Percentiles rank a stretch among this genome's conserved stretches.
Evolutionary conservation across 1,139 yeast genomes (phyloP).

Genomic region (Hemisphaericaspora xylofermentans): DNA sequence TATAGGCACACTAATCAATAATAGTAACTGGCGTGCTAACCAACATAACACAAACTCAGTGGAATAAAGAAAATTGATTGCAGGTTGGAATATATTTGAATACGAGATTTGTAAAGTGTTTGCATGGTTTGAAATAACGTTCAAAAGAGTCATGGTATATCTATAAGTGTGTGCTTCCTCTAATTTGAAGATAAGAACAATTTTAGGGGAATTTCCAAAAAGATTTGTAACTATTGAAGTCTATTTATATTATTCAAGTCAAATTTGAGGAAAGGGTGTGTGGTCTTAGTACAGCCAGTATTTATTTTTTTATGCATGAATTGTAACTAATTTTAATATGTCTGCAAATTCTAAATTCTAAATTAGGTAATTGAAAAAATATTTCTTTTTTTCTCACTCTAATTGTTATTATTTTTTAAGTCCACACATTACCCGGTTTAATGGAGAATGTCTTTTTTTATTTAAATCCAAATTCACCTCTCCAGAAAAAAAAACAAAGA

Average conservation of each 20-base stretch:
- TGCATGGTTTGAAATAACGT: slow-evolving; percentile 2
- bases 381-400: not conserved
- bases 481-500: not conserved
- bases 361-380: not conserved
- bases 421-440: not conserved
- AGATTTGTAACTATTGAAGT: not conserved
- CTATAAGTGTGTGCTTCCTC: too few species aligned
- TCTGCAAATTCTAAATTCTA: too few species aligned
- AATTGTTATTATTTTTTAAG: not conserved
- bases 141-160: slow-evolving; percentile 3
- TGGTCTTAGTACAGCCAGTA: not conserved
- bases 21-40: not conserved
- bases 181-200: not conserved
- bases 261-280: not conserved
- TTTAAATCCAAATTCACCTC: not conserved
- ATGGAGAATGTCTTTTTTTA: not conserved
- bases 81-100: not conserved
- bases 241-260: not conserved
- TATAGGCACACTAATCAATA: slow-evolving; percentile 4
- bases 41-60: slow-evolving; percentile 1
- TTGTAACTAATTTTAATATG: not conserved
- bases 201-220: not conserved
- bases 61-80: not conserved
- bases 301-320: not conserved
- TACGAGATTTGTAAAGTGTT: not conserved